Conservation (phyloP, 352 stramenopile genomes). For the Globisporangium cystogenes region DNA sequence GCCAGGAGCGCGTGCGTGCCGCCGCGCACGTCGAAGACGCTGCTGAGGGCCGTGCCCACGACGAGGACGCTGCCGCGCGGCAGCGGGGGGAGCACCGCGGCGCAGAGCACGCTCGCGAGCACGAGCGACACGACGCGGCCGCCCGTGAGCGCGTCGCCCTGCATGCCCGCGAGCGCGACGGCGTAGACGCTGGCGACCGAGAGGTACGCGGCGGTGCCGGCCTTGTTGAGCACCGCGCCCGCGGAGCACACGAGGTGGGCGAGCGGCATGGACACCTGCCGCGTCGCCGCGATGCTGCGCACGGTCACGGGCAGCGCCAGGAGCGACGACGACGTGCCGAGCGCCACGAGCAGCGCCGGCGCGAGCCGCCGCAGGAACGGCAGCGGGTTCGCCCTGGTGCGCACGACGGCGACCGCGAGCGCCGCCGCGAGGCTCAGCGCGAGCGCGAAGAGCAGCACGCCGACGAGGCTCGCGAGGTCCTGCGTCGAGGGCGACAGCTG, state of each 20-base stretch:
- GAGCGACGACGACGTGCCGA: constrained; percentile 43
- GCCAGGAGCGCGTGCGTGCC: constrained; percentile 24
- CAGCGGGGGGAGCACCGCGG: constrained; percentile 33
- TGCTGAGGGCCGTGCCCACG: constrained; percentile 35
- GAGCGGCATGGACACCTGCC: constrained; percentile 48
- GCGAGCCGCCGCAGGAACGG: constrained; percentile 38
- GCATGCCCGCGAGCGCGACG: constrained; percentile 16
- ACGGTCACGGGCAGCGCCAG: constrained; percentile 46
- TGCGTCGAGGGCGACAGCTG: constrained; percentile 12
- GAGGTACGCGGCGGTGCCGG: constrained; percentile 50
- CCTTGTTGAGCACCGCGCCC: constrained; percentile 52
- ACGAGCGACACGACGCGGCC: constrained; percentile 24
- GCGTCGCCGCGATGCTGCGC: constrained; percentile 38
- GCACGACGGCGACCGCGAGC: constrained; percentile 26
- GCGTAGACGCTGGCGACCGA: constrained; percentile 43
- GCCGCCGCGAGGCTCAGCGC: constrained; percentile 32
- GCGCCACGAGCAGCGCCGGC: constrained; percentile 40
- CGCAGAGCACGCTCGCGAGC: constrained; percentile 31
- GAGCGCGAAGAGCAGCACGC: constrained; percentile 41
- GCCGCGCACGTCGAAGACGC: constrained; percentile 34
- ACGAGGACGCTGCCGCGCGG: constrained; percentile 27
- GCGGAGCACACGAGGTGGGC: constrained; percentile 49
- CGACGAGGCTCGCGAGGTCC: constrained; percentile 33
- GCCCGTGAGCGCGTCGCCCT: constrained; percentile 18
- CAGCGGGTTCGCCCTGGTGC: constrained; percentile 45